A percentile compares a stretch with the other conserved stretches of the same genome.
Conservation (phyloP, 148 eudicot species). For the Rhododendron vialii region DNA sequence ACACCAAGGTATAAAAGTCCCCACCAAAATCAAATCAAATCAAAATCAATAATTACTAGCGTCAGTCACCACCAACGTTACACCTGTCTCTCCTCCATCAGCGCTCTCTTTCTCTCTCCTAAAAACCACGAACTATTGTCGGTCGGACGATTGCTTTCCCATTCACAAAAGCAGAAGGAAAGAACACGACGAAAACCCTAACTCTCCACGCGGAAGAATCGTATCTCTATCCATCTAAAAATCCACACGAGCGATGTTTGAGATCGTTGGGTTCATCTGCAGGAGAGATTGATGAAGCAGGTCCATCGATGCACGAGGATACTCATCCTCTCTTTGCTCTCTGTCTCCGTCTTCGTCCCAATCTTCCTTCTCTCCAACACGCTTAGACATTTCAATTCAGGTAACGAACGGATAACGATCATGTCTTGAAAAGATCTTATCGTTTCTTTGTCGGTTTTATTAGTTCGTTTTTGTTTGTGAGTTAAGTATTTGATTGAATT, state of each 20-base stretch:
- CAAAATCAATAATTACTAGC: background rate
- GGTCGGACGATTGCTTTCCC: background rate
- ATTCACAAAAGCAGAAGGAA: background rate
- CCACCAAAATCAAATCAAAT: background rate
- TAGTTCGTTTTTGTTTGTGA: background rate
- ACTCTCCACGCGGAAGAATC: background rate
- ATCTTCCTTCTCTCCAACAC: constrained; percentile 54
- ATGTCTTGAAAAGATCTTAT: background rate
- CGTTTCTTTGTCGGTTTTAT: background rate
- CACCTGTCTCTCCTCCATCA: constrained; percentile 9
- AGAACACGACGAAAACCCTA: background rate
- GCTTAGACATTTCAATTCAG: constrained; percentile 40
- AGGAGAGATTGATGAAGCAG: constrained; percentile 47
- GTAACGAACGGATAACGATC: constrained; percentile 14
- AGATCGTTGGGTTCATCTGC: too few species aligned
- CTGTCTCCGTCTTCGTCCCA: constrained; percentile 58
- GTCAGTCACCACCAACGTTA: constrained; percentile 19
- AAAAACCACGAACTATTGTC: background rate
- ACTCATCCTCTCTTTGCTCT: constrained; percentile 74
- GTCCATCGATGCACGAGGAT: constrained; percentile 71
- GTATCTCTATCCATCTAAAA: background rate
- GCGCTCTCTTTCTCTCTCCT: background rate
- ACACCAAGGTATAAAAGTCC: background rate
- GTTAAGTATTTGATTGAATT: background rate
- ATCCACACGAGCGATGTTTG: background rate